Evolutionary conservation across 805 yeast species (phyloP), one percentile per base, ranked within the genome.

Genomic region (Komagataella pseudopastoris): DNA sequence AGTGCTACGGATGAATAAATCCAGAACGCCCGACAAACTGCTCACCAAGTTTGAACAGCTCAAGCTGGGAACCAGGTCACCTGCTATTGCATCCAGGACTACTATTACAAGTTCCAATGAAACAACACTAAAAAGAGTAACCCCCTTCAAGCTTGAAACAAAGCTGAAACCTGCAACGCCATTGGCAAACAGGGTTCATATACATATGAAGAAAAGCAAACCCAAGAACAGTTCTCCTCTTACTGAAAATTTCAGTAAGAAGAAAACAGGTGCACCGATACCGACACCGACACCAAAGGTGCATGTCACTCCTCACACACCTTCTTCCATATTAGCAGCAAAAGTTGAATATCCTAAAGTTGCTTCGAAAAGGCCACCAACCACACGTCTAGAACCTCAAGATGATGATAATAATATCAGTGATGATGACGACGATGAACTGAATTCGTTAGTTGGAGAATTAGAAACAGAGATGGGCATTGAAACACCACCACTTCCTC

Each of bases 1-100:
- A 2, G 53, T 57, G 10, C 55, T 66, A 24, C 58, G 61, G 45
- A 58, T 66, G 64, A 59, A 53, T 50, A 65, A 65, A 55, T 62
- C 69, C 2, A 54, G 70, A 45, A 64, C 63, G 43, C 64, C 65
- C 3, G 55, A 56, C 5, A 55, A 56, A 45, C 46, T 63, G 39
- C 23, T 16, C 6, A 51, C 36, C 16, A 16, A 39, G 36, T 51
- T 51, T n/a, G 22, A 45, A 24, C 20, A 18, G 24, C 18, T 47
- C 16, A 22, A 46, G 17, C 18, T 46, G 46, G 46, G 23, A 20
- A 20, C 12, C 6, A n/a, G 1, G 4, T 30, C 39, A 4, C 39
- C 39, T n/a, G 39, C 39, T 30, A 30, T 4, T 30, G 39, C 14
- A 8, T 30, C 39, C 8, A 10, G n/a, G 39, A 12, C 39, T 8